These are phyloP conservation scores for Gossypium gossypioides DNA, from an alignment of 441 rosid genomes.

Conservation along the genomic window DNA sequence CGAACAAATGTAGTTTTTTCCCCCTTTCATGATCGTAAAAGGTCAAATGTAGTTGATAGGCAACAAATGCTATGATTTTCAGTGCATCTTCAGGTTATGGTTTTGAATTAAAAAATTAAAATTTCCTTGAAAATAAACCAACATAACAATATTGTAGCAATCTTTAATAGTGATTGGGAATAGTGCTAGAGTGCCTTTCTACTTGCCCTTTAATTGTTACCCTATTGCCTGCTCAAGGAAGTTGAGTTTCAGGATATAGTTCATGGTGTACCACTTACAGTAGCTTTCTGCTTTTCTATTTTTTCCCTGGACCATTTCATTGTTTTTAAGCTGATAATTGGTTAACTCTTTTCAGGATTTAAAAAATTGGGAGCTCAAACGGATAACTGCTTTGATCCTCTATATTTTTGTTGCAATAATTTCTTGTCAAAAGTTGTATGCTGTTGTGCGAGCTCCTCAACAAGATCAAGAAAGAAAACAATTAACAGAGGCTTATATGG, in stretches of 20 bases:
- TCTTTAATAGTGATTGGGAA: neutral
- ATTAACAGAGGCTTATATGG: slow-evolving; percentile 87
- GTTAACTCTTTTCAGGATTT: slow-evolving; percentile 48
- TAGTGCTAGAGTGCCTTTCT: neutral
- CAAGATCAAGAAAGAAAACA: slow-evolving; percentile 52
- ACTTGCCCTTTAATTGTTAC: neutral
- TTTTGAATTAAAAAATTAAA: neutral
- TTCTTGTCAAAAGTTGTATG: slow-evolving; percentile 56
- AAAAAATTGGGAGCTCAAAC: slow-evolving; percentile 62
- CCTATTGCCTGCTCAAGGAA: neutral
- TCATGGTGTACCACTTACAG: neutral
- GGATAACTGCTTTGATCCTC: slow-evolving; percentile 47
- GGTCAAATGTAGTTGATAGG: no score
- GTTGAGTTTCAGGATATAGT: neutral
- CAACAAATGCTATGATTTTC: no score
- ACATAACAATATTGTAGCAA: neutral
- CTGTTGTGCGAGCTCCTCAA: slow-evolving; percentile 57
- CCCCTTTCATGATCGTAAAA: no score
- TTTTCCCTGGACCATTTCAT: neutral
- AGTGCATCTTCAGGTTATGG: neutral
- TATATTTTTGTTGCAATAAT: slow-evolving; percentile 45
- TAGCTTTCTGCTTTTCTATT: neutral
- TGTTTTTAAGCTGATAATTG: slow-evolving; percentile 15
- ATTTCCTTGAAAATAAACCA: neutral
- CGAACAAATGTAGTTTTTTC: no score